Base-by-base conservation (phyloP, 208 protist species). In the Strigomonas culicis region DNA sequence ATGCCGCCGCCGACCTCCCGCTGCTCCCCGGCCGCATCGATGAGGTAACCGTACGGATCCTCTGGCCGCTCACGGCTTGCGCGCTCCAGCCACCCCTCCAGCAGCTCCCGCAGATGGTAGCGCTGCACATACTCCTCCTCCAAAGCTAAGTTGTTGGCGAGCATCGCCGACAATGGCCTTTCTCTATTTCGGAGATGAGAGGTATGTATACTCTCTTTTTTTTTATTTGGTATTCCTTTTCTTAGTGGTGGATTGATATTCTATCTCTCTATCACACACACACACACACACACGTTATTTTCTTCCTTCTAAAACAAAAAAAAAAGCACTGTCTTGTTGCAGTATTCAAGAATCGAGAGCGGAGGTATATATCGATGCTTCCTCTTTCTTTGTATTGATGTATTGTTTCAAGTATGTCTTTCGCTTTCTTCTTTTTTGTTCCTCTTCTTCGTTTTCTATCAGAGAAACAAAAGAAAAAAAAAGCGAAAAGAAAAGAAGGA, bases 1-100 rank as follows among this genome's bases (percentile, higher is more conserved):
- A 93, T 70, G 57, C 83, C 87, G n/a, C 76, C 69, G 19, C 75
- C 79, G 65, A 68, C 70, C 49, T 62, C 55, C 22, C 75, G 81
- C 52, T 90, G 83, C 6, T 70, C 67, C 17, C 41, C 51, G 7
- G 83, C 83, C 44, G 77, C 78, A 13, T 78, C 71, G n/a, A 90
- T 82, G 24, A 93, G 66, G 41, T 70, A 84, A 46, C 77, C 55
- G 57, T 80, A 90, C 0, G 87, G 87, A 58, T 93, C 83, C 25
- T 78, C 66, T 0, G 87, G 87, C 19, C 65, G 65, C 55, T 87
- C 77, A 4, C 50, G 31, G 25, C 59, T 63, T 10, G 80, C 72
- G 28, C 72, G 57, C 21, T 75, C 70, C 2, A 89, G 58, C 83
- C 86, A 93, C 28, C 79, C 71, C 69, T 93, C 82, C 17, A 84